Conservation (phyloP, 768 basidiomycete genomes). For the Collybia sordida region DNA sequence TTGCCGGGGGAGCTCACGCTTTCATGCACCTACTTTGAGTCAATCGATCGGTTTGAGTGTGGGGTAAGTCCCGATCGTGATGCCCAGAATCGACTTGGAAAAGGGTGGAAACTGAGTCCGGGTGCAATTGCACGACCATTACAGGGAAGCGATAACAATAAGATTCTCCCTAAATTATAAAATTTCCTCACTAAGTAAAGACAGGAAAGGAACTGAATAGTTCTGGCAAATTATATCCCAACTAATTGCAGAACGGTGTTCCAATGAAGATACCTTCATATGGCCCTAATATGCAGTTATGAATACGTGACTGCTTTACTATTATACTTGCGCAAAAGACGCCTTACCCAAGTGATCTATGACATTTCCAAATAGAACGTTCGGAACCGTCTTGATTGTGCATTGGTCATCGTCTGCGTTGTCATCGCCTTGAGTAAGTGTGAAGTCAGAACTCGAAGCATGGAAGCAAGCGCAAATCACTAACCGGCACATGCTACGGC, state of each 20-base stretch:
- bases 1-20: too few species aligned
- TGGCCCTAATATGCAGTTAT: slow-evolving; percentile 4
- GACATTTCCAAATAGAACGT: slow-evolving; percentile 38
- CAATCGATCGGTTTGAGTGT: too few species aligned
- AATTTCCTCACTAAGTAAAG: background rate
- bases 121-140: too few species aligned
- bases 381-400: slow-evolving; percentile 44
- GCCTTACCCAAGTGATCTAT: slow-evolving; percentile 42
- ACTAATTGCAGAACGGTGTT: slow-evolving; percentile 26
- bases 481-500: slow-evolving; percentile 38
- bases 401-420: slow-evolving; percentile 43
- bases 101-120: too few species aligned
- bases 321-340: background rate
- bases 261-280: slow-evolving; percentile 43
- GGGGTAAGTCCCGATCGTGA: too few species aligned
- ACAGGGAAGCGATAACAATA: too few species aligned
- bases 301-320: background rate
- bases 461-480: background rate
- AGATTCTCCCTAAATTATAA: background rate
- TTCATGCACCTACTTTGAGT: too few species aligned
- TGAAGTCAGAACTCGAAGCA: background rate
- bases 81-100: too few species aligned
- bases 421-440: slow-evolving; percentile 35
- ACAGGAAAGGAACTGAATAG: slow-evolving; percentile 2
- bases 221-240: background rate